A percentile compares a stretch with the other conserved stretches of the same genome.
Conservation (phyloP, 345 rosid species). For the Barbarea vulgaris region DNA sequence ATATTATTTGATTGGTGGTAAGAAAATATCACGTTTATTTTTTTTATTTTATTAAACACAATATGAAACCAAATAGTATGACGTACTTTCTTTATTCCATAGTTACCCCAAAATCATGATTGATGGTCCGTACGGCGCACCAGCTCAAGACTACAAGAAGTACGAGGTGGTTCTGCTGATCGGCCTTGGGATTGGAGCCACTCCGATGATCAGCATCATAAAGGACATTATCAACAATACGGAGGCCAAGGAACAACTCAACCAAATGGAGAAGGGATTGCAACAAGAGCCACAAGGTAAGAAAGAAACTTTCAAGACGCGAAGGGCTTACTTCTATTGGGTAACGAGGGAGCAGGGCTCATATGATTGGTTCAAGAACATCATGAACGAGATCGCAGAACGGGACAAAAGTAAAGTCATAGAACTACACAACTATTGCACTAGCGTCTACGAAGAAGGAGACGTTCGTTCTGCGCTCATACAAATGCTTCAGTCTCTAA, state of each 20-base stretch:
- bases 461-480: slow-evolving; percentile 79
- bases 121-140: slow-evolving; percentile 86
- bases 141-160: slow-evolving; percentile 78
- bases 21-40: neutral
- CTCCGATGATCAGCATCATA: slow-evolving; percentile 84
- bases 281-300: slow-evolving; percentile 27
- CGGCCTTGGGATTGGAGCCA: slow-evolving; percentile 79
- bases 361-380: slow-evolving; percentile 77
- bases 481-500: slow-evolving; percentile 67
- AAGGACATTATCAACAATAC: slow-evolving; percentile 72
- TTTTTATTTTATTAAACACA: neutral
- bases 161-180: slow-evolving; percentile 67
- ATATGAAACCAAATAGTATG: neutral
- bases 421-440: slow-evolving; percentile 74
- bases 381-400: slow-evolving; percentile 43
- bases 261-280: slow-evolving; percentile 38
- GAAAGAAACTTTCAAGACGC: slow-evolving; percentile 54
- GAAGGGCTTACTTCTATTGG: slow-evolving; percentile 77
- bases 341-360: slow-evolving; percentile 78
- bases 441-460: slow-evolving; percentile 75
- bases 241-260: slow-evolving; percentile 46
- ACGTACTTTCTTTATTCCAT: neutral
- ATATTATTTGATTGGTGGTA: neutral
- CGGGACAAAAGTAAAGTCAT: slow-evolving; percentile 57
- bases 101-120: slow-evolving; percentile 57